These are phyloP conservation scores for Pilaira anomala DNA, from an alignment of 192 early-diverging fungal genomes.

Conservation along the genomic window DNA sequence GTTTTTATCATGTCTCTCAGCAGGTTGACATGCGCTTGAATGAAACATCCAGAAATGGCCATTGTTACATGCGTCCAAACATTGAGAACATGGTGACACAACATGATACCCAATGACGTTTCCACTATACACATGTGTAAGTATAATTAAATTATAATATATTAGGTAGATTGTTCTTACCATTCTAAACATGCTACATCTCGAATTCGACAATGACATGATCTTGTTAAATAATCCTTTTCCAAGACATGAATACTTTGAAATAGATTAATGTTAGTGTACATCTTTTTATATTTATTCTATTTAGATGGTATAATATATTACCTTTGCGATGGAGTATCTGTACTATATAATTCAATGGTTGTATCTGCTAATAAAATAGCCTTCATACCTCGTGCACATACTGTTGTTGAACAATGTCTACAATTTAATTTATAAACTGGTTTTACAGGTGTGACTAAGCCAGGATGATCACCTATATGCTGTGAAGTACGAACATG, in stretches of 20 bases:
- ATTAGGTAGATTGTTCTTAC: conserved; percentile 34
- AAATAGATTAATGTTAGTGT: not conserved
- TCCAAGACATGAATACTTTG: conserved; percentile 68
- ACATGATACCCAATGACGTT: conserved; percentile 78
- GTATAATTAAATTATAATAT: not conserved
- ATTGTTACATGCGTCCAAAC: conserved; percentile 57
- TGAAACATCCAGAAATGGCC: conserved; percentile 69
- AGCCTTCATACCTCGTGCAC: conserved; percentile 78
- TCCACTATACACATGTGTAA: conserved; percentile 34
- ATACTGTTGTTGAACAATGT: conserved; percentile 60
- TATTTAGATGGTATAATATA: not conserved
- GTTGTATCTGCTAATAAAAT: conserved; percentile 73
- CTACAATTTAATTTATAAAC: conserved; percentile 69
- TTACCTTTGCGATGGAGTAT: conserved; percentile 61
- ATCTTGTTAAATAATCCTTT: conserved; percentile 76
- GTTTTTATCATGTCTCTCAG: conserved; percentile 26
- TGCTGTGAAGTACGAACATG: not conserved
- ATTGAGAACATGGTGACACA: conserved; percentile 57
- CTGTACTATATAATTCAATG: conserved; percentile 75
- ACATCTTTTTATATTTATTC: not conserved
- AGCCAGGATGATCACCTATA: not conserved
- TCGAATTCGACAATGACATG: conserved; percentile 73
- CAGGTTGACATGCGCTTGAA: conserved; percentile 34
- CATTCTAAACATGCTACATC: conserved; percentile 79
- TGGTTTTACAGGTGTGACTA: conserved; percentile 52